Evolutionary conservation across 1,139 yeast genomes (phyloP).

Genomic region (Sugiyamaella xylanicola): DNA sequence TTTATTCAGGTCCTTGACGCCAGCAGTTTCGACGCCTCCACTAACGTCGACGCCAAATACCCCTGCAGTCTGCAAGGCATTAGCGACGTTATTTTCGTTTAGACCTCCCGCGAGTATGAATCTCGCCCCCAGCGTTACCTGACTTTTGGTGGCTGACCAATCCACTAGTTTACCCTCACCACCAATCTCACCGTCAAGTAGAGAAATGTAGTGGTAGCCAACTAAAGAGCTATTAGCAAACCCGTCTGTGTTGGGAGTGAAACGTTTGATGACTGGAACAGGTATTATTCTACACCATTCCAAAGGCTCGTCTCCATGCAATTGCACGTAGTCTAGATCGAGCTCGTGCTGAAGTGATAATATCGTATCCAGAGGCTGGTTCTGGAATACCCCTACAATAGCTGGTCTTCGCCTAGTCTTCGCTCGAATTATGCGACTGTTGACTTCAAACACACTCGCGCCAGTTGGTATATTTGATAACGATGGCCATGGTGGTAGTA

Average conservation of each 20-base stretch:
- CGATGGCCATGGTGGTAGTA: conserved; percentile 14
- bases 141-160: conserved; percentile 59
- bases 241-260: conserved; percentile 60
- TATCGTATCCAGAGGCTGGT: conserved; percentile 72
- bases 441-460: conserved; percentile 28
- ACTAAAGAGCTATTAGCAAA: conserved; percentile 46
- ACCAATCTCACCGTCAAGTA: conserved; percentile 86
- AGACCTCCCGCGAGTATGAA: conserved; percentile 89
- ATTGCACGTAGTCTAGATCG: conserved; percentile 74
- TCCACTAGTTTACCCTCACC: conserved; percentile 84
- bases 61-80: conserved; percentile 53
- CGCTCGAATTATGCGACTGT: conserved; percentile 28
- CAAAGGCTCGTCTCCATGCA: conserved; percentile 84
- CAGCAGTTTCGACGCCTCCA: conserved; percentile 88
- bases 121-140: conserved; percentile 49
- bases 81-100: conserved; percentile 65
- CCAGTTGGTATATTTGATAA: conserved; percentile 8
- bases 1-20: conserved; percentile 67
- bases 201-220: conserved; percentile 54
- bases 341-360: conserved; percentile 50
- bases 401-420: conserved; percentile 57
- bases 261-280: conserved; percentile 73
- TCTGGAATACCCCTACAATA: conserved; percentile 87
- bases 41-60: conserved; percentile 92
- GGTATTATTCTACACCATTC: conserved; percentile 53